Base-by-base conservation (phyloP, 148 eudicot genomes). In the Vaccinium myrtillus region DNA sequence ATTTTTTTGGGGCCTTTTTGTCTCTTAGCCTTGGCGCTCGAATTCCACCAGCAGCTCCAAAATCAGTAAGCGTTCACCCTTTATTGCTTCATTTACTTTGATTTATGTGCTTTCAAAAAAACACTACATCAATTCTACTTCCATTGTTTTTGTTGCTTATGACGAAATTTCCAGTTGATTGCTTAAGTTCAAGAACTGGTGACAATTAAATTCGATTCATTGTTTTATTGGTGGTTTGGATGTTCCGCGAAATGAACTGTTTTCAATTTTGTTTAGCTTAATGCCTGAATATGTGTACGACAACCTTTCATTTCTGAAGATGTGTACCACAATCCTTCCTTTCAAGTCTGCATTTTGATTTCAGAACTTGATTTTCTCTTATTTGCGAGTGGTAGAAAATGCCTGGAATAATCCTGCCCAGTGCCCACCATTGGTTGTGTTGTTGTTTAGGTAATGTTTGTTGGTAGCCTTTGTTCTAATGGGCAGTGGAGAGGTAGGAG, bases 21-120 rank as follows among this genome's bases (percentile, higher is more conserved):
- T 81, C 58, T 87, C 36, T 81, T 81, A 87, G 89, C 79, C 78
- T 87, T 23, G 87, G 89, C 23, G 89, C 84, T 81, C 86, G 58
- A 84, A 81, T 84, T 58, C 85, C 87, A 56, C 49, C 80, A 19
- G 58, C 51, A 75, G 39, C 82, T 27, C 73, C 86, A 23, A 81
- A 50, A 50, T 61, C 84, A 56, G 86, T 87, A 76, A 77, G 80
- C 21, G n/a, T 4, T 16, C 50, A n/a, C 4, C 21, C 46, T 54
- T 61, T 2, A 3, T 23, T 51, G 27, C 48, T 69, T 36, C 32
- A 67, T 12, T 48, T 15, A 2, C 16, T 27, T 46, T 32, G 16
- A 53, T 71, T 78, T 73, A 58, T 23, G 13, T 61, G 48, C 25
- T 5, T 75, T 49, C 15, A 32, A 12, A 21, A 75, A 21, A 48